Evolutionary conservation across 2,329 filamentous ascomycete genomes (phyloP).

Genomic region (Aureobasidium sp.): DNA sequence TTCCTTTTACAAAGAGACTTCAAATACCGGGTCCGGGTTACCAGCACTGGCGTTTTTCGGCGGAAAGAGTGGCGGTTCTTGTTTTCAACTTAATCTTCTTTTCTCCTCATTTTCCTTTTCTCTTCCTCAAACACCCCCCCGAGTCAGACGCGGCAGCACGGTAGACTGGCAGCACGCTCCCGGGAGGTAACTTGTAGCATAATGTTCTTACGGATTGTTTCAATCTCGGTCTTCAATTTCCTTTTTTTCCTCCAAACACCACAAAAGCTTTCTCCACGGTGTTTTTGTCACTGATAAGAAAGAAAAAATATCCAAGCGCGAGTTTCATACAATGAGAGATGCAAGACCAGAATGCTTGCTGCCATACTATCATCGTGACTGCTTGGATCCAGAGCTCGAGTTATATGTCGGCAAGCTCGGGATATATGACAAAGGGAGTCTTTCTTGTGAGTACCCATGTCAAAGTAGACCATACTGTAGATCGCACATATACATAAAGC

Average conservation of each 20-base stretch:
- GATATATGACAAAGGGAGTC: no score
- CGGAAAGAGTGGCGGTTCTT: constrained; percentile 4
- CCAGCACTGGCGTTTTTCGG: constrained; percentile 15
- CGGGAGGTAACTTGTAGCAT: constrained; percentile 6
- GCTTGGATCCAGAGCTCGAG: background rate
- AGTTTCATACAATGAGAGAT: background rate
- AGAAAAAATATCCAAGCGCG: background rate
- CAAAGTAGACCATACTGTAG: no score
- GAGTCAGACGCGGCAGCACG: background rate
- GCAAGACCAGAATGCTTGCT: background rate
- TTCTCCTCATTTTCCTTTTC: background rate
- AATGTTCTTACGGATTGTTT: constrained; percentile 8
- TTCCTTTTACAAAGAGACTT: constrained; percentile 8
- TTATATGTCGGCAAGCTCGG: no score
- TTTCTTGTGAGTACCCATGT: no score
- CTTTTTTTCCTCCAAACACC: background rate
- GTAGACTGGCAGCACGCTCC: constrained; percentile 1
- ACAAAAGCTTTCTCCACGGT: background rate
- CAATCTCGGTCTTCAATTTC: background rate
- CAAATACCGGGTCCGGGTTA: background rate
- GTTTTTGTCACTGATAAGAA: no score
- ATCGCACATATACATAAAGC: no score
- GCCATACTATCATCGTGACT: background rate
- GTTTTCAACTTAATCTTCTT: constrained; percentile 10
- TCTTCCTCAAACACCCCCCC: background rate